These are phyloP conservation scores for Pichia insulana DNA, from an alignment of 805 yeast genomes.

Conservation along the genomic window DNA sequence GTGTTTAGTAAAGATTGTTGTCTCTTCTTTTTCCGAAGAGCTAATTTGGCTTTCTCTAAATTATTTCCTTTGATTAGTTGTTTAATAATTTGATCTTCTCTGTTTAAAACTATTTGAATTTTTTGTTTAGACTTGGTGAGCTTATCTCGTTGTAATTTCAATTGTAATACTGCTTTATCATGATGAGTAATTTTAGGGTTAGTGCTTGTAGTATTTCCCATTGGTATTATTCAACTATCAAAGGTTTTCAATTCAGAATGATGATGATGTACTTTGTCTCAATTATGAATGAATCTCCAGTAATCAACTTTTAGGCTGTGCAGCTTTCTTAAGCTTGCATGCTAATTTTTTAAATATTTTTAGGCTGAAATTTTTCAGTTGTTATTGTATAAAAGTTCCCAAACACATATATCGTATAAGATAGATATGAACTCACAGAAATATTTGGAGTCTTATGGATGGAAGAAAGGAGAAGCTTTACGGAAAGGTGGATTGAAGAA, in stretches of 20 bases:
- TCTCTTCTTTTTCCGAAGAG: slow-evolving; percentile 70
- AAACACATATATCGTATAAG: too few species aligned
- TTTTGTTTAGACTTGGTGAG: slow-evolving; percentile 62
- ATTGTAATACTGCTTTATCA: slow-evolving; percentile 77
- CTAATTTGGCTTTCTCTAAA: slow-evolving; percentile 53
- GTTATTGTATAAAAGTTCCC: too few species aligned
- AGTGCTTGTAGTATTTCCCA: slow-evolving; percentile 26
- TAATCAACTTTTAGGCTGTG: too few species aligned
- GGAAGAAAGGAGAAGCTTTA: slow-evolving; percentile 88
- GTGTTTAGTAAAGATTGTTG: slow-evolving; percentile 65
- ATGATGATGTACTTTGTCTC: too few species aligned
- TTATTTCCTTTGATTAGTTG: slow-evolving; percentile 45
- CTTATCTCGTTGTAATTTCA: slow-evolving; percentile 83
- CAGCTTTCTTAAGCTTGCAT: background rate
- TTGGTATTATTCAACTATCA: slow-evolving; percentile 6
- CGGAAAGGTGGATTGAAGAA: slow-evolving; percentile 69
- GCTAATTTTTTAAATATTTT: background rate
- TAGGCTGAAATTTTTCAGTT: background rate
- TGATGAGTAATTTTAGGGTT: slow-evolving; percentile 63
- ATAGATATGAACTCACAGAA: slow-evolving; percentile 42
- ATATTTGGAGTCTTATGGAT: slow-evolving; percentile 74
- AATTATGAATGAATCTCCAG: too few species aligned
- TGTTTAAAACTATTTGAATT: slow-evolving; percentile 45
- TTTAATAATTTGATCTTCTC: slow-evolving; percentile 56
- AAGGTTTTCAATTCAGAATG: too few species aligned